Percentiles rank a stretch among this genome's conserved stretches.
These are phyloP conservation scores for Zalaria obscura DNA, from an alignment of 2,329 filamentous ascomycete species.

Conservation along the genomic window DNA sequence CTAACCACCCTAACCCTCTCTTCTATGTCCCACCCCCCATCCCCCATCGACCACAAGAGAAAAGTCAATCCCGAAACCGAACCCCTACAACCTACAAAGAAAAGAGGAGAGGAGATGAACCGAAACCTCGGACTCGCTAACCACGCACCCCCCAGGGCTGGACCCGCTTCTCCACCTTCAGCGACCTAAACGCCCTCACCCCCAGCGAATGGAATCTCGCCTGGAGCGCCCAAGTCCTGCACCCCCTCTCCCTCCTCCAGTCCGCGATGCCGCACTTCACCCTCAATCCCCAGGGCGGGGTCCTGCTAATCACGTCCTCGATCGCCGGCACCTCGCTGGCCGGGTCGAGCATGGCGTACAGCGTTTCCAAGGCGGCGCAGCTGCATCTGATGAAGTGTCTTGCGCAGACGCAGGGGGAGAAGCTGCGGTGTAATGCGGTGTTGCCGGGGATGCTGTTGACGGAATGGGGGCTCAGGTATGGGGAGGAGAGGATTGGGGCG, in stretches of 20 bases:
- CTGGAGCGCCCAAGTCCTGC: conserved; percentile 43
- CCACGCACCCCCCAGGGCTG: no score
- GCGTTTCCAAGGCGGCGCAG: conserved; percentile 62
- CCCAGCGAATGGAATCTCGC: conserved; percentile 50
- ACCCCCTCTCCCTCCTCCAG: conserved; percentile 41
- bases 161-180: conserved; percentile 45
- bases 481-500: conserved; percentile 39
- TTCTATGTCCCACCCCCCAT: no score
- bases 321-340: conserved; percentile 38
- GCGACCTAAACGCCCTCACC: conserved; percentile 41
- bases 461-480: conserved; percentile 51
- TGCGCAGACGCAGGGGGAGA: conserved; percentile 46
- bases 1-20: no score
- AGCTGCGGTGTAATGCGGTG: conserved; percentile 50
- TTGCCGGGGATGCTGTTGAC: conserved; percentile 51
- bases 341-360: conserved; percentile 54
- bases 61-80: no score
- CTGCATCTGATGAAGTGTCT: conserved; percentile 53
- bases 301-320: conserved; percentile 48
- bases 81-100: no score
- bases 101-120: no score
- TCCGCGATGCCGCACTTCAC: conserved; percentile 32
- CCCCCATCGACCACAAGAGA: no score
- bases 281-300: conserved; percentile 39
- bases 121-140: no score